Percentiles rank a stretch among this genome's conserved stretches.
Conservation (phyloP, 179 eudicot genomes). For the Silene coronaria region DNA sequence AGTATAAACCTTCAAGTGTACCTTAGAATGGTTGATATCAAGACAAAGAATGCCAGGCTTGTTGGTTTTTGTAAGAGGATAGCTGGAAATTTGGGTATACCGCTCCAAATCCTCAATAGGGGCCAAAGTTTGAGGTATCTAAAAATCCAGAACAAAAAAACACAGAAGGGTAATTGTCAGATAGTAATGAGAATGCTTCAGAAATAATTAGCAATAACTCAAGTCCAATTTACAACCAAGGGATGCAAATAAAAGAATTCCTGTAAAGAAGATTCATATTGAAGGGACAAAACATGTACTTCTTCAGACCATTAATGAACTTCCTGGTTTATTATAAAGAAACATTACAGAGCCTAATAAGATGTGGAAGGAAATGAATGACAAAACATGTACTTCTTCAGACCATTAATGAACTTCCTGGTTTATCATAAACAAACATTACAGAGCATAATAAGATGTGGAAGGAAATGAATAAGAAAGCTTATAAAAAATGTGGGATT, state of each 20-base stretch:
- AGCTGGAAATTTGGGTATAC: slow-evolving; percentile 75
- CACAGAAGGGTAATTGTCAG: neutral
- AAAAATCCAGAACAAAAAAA: slow-evolving; percentile 4
- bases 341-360: slow-evolving; percentile 3
- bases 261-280: neutral
- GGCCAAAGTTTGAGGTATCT: slow-evolving; percentile 87
- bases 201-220: too few species aligned
- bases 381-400: neutral
- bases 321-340: neutral
- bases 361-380: neutral
- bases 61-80: slow-evolving; percentile 88
- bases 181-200: neutral
- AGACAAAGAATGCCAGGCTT: slow-evolving; percentile 88
- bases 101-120: slow-evolving; percentile 67
- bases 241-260: neutral
- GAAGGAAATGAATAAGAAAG: neutral
- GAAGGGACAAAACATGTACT: neutral
- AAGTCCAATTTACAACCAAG: neutral
- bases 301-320: too few species aligned
- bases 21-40: slow-evolving; percentile 76
- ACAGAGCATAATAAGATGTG: slow-evolving; percentile 7
- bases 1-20: slow-evolving; percentile 20
- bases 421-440: neutral
- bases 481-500: too few species aligned
- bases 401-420: neutral